These are phyloP conservation scores for Dothidotthia symphoricarpi DNA, from an alignment of 2,329 filamentous ascomycete genomes.

Conservation along the genomic window DNA sequence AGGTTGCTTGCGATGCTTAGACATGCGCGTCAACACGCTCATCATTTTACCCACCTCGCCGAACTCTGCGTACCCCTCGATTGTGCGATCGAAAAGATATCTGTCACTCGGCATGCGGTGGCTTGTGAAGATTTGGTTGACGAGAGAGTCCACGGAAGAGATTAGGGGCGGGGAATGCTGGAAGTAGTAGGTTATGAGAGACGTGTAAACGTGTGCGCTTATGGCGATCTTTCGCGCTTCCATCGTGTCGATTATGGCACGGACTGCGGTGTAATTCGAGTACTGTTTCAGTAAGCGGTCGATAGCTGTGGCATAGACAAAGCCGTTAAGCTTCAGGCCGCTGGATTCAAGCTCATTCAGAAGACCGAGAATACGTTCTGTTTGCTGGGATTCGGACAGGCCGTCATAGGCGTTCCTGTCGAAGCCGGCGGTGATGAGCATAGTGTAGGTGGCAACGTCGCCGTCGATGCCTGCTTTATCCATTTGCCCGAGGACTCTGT, in stretches of 20 bases:
- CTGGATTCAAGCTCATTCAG: constrained; percentile 56
- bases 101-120: constrained; percentile 47
- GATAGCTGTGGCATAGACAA: constrained; percentile 69
- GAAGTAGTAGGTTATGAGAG: constrained; percentile 68
- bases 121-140: constrained; percentile 46
- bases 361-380: constrained; percentile 52
- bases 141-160: constrained; percentile 58
- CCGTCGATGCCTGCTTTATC: constrained; percentile 53
- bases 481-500: constrained; percentile 61
- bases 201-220: constrained; percentile 69
- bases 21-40: constrained; percentile 43
- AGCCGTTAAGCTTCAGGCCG: constrained; percentile 59
- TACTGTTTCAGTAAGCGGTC: constrained; percentile 58
- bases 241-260: constrained; percentile 64
- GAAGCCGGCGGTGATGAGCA: constrained; percentile 63
- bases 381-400: constrained; percentile 52
- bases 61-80: constrained; percentile 63
- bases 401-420: constrained; percentile 49
- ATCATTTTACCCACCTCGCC: constrained; percentile 52
- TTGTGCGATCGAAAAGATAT: constrained; percentile 67
- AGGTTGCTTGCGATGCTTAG: constrained; percentile 42
- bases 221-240: constrained; percentile 52
- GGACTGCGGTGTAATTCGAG: constrained; percentile 52
- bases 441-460: constrained; percentile 70
- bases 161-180: constrained; percentile 58